Conservation (phyloP, 139 green algal genomes). For the Eudorina sp. region DNA sequence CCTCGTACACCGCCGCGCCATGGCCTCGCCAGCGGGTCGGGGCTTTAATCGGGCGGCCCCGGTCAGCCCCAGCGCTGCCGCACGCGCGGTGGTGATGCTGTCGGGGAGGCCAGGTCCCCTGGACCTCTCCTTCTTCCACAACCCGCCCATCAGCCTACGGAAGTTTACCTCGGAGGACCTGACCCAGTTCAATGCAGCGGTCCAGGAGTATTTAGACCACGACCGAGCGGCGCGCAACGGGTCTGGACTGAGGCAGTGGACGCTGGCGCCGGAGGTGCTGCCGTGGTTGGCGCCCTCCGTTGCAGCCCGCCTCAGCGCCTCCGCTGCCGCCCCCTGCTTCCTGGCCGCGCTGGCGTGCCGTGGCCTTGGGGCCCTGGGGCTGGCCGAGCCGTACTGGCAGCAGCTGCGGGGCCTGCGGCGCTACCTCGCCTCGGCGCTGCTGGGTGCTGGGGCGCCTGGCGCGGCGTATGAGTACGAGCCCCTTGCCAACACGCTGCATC, state of each 20-base stretch:
- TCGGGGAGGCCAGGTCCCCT: background rate
- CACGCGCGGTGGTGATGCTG: conserved; percentile 14
- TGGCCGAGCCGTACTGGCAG: background rate
- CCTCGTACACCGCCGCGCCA: background rate
- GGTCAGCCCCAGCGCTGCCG: background rate
- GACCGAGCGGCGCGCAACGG: conserved; percentile 18
- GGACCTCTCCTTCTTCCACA: conserved; percentile 36
- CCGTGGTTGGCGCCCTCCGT: conserved; percentile 2
- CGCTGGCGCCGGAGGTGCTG: background rate
- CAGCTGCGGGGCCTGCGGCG: conserved; percentile 2
- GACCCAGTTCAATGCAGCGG: background rate
- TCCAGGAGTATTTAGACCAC: background rate
- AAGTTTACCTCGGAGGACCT: conserved; percentile 21
- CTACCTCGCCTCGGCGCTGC: background rate
- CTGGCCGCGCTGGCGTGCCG: conserved; percentile 1
- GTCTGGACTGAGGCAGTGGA: background rate
- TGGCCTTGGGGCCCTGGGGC: background rate
- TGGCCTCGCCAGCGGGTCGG: too few species aligned
- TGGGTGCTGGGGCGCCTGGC: background rate
- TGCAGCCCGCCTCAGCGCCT: background rate
- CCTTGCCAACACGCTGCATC: background rate
- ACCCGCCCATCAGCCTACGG: conserved; percentile 10
- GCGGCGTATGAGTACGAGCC: conserved; percentile 20
- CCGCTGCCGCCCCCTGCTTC: background rate
- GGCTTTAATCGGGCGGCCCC: background rate